Conservation (phyloP, 345 rosid species). For the Erodium maritimum region DNA sequence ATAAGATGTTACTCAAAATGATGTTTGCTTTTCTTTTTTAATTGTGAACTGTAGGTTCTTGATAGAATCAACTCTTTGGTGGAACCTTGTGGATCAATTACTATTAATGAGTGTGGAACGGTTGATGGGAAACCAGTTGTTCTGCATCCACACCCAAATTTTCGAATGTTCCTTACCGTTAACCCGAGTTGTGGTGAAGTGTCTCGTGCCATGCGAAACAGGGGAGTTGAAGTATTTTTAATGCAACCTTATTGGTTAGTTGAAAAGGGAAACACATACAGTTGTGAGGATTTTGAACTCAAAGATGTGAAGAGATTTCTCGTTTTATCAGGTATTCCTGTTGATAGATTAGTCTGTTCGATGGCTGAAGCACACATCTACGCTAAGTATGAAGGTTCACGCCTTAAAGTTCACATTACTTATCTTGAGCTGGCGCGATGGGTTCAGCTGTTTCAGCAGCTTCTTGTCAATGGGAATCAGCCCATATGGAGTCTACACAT, state of each 20-base stretch:
- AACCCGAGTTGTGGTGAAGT: constrained; percentile 85
- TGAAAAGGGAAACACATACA: constrained; percentile 26
- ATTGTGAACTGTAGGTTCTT: constrained; percentile 49
- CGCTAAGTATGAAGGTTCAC: constrained; percentile 48
- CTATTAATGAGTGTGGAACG: constrained; percentile 77
- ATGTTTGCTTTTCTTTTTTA: constrained; percentile 1
- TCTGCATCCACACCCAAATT: constrained; percentile 70
- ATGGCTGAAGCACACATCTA: constrained; percentile 83
- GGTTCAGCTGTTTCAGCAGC: constrained; percentile 73
- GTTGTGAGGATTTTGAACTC: constrained; percentile 35
- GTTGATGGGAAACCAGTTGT: constrained; percentile 79
- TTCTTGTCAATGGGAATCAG: constrained; percentile 57
- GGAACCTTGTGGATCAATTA: constrained; percentile 80
- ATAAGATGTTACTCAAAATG: neutral
- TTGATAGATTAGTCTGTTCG: constrained; percentile 42
- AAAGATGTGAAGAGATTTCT: constrained; percentile 62
- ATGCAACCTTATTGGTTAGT: constrained; percentile 84
- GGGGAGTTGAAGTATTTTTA: constrained; percentile 91
- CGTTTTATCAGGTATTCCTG: constrained; percentile 64
- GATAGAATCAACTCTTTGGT: constrained; percentile 95
- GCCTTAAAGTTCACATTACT: constrained; percentile 36
- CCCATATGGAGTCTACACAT: constrained; percentile 70
- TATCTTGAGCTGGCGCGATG: constrained; percentile 85
- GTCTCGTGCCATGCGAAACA: constrained; percentile 94
- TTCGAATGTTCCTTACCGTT: constrained; percentile 77